Evolutionary conservation across 2,329 filamentous ascomycete genomes (phyloP), one percentile per base, ranked within the genome.

Genomic region (Phyllosticta ampelicida): DNA sequence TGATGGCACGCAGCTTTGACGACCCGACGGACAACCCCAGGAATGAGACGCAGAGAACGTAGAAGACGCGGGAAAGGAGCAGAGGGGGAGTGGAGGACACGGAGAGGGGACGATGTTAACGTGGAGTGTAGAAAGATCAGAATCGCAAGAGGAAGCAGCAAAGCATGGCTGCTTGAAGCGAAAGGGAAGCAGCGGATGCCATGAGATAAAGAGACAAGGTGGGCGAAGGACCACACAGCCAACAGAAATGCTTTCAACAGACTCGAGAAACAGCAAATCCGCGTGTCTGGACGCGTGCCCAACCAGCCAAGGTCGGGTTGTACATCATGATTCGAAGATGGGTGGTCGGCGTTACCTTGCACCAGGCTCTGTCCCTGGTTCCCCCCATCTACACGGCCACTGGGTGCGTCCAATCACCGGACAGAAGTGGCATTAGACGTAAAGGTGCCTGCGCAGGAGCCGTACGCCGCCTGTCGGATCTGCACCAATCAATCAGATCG

Each of bases 81-180:
- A 9, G 29, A 29, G 44, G 50, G 53, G n/a, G 13, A 50, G 55
- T 44, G 49, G 21, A 28, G 50, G 26, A 26, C 48, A 20, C 29
- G 29, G 21, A 51, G 23, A 26, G n/a, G 18, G 11, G 18, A 11
- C 21, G 21, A 18, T 36, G 53, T 48, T 5, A 29, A 21, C 13
- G 50, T 44, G 21, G 54, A n/a, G 28, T 21, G 48, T 23, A 21
- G 21, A 51, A 50, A 44, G 36, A 26, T 50, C 51, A 29, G 50
- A 30, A n/a, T 53, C 51, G 5, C 36, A 58, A 26, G 44, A 44
- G 56, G 51, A 58, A 58, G 44, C 26, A 54, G 56, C 56, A 58
- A 53, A 51, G 36, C 36, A 44, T 44, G 36, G 36, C 6, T 18
- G 36, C 36, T 18, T 18, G 36, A 44, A 44, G 36, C 36, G n/a